Conservation (phyloP, 805 yeast genomes). For the Yarrowia deformans region DNA sequence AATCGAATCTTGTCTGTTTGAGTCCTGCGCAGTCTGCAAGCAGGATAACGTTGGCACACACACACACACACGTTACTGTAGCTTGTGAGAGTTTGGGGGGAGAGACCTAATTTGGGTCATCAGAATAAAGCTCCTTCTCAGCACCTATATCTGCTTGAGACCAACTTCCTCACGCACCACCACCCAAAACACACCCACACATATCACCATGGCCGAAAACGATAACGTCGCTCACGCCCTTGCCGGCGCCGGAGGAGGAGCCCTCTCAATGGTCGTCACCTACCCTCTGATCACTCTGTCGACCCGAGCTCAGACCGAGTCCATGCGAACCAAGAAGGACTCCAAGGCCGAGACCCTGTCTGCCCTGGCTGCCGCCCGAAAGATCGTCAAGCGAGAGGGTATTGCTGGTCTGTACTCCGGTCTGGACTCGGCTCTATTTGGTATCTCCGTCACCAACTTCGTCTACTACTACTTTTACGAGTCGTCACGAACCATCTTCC, state of each 20-base stretch:
- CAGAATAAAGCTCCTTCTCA: constrained; percentile 18
- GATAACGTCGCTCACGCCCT: constrained; percentile 80
- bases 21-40: constrained; percentile 6
- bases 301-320: constrained; percentile 84
- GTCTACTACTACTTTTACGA: constrained; percentile 92
- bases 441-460: constrained; percentile 85
- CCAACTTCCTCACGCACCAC: not conserved
- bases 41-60: constrained; percentile 29
- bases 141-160: not conserved
- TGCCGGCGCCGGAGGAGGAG: constrained; percentile 95
- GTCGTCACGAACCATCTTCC: constrained; percentile 55
- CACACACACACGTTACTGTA: not conserved
- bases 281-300: constrained; percentile 89
- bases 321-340: constrained; percentile 46
- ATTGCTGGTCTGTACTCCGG: constrained; percentile 79
- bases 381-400: constrained; percentile 66
- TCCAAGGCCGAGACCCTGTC: constrained; percentile 45
- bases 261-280: constrained; percentile 82
- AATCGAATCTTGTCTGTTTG: not conserved
- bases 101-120: constrained; percentile 16
- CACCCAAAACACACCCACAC: not conserved
- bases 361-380: constrained; percentile 54
- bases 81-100: not conserved
- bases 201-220: constrained; percentile 32
- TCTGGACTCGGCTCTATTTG: constrained; percentile 83